Evolutionary conservation across 2,329 filamentous ascomycete genomes (phyloP).

Genomic region (Colletotrichum sp.): DNA sequence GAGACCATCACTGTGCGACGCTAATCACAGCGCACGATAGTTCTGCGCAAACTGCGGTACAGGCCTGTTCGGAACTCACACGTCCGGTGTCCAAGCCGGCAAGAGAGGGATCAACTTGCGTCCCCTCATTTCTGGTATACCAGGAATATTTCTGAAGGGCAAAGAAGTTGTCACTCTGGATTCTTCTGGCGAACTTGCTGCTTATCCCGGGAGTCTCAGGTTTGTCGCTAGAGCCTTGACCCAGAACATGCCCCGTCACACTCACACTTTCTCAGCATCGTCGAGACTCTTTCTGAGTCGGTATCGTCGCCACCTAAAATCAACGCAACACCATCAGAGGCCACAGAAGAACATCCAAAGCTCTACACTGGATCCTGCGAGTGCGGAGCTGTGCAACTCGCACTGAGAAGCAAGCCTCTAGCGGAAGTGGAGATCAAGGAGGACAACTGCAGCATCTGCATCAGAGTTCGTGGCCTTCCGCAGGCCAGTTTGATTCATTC

Average conservation of each 20-base stretch:
- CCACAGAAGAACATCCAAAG: neutral
- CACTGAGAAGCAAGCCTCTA: slow-evolving; percentile 30
- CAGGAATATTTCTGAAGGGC: neutral
- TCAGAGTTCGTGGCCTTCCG: slow-evolving; percentile 24
- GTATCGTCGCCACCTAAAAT: neutral
- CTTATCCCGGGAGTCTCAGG: neutral
- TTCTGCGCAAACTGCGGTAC: slow-evolving; percentile 33
- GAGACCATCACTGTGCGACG: neutral
- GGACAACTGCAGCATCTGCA: slow-evolving; percentile 40
- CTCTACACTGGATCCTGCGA: slow-evolving; percentile 28
- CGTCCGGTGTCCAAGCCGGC: slow-evolving; percentile 23
- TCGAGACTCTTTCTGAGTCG: neutral
- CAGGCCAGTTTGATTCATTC: neutral
- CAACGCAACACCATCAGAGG: neutral
- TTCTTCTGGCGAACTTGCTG: fast-evolving
- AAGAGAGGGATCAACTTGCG: slow-evolving; percentile 28
- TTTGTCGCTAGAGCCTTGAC: neutral
- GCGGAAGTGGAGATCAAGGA: slow-evolving; percentile 45
- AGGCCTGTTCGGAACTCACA: slow-evolving; percentile 28
- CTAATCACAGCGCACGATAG: slow-evolving; percentile 9
- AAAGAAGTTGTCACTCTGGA: neutral
- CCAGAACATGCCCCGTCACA: fast-evolving
- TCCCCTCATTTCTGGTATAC: neutral
- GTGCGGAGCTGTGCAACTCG: slow-evolving; percentile 28
- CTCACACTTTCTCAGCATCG: neutral